phyloP scores from a whole-genome alignment of 768 basidiomycete species.

The Pisolithus orientalis region DNA sequence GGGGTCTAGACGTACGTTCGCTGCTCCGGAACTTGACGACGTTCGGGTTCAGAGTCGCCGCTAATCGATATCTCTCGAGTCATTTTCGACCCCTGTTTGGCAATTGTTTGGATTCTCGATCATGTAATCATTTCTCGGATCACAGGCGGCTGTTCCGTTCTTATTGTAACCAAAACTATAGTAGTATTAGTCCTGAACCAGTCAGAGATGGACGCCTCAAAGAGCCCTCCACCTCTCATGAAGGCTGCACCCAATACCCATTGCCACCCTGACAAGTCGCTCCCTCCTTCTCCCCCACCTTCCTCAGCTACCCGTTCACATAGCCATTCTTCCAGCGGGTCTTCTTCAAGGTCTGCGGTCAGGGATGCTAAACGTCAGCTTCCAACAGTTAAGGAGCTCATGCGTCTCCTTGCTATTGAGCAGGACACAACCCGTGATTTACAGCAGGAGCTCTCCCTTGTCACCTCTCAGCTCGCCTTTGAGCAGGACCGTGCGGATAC shows the following conservation, averaged over 20 bases:
- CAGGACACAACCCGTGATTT: constrained; percentile 38
- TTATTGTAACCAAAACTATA: no score
- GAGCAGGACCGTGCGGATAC: constrained; percentile 54
- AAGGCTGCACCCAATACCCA: constrained; percentile 3
- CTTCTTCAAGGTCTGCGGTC: constrained; percentile 17
- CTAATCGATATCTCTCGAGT: no score
- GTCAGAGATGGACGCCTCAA: constrained; percentile 9
- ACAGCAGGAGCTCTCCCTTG: constrained; percentile 34
- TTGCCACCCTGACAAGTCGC: constrained; percentile 6
- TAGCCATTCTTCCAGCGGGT: constrained; percentile 10
- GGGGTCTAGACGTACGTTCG: no score
- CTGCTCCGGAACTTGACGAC: no score
- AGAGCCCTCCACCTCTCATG: constrained; percentile 8
- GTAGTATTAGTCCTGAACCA: no score
- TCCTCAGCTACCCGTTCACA: constrained; percentile 12
- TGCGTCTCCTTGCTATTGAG: constrained; percentile 36
- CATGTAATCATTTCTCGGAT: no score
- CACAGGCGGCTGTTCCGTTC: no score
- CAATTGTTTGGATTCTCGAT: no score
- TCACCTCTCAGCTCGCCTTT: constrained; percentile 37
- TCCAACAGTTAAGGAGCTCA: constrained; percentile 32
- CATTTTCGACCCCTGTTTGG: no score
- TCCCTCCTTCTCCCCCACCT: constrained; percentile 17
- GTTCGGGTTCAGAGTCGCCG: no score
- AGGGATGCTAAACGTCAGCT: constrained; percentile 5